A percentile compares a stretch with the other conserved stretches of the same genome.
Evolutionary conservation across 768 basidiomycete species (phyloP).

Genomic region (Pulveroboletus ravenelii): DNA sequence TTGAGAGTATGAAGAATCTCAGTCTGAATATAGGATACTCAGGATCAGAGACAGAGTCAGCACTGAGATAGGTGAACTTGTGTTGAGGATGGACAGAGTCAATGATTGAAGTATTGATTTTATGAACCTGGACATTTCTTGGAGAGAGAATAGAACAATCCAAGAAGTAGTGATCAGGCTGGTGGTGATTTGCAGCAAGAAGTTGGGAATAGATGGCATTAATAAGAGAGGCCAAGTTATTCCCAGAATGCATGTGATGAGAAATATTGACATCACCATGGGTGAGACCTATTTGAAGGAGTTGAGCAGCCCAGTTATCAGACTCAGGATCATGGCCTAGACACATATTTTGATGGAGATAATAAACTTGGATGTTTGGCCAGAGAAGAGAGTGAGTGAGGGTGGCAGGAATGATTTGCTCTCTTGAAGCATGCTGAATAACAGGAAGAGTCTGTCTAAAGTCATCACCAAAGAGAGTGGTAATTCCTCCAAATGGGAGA

Average conservation of each 20-base stretch:
- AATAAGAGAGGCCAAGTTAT: constrained; percentile 22
- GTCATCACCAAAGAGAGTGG: no score
- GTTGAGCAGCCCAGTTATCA: constrained; percentile 26
- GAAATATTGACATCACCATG: constrained; percentile 22
- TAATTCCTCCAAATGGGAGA: no score
- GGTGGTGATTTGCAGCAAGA: neutral
- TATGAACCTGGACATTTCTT: neutral
- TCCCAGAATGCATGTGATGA: constrained; percentile 23
- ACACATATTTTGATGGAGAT: constrained; percentile 40
- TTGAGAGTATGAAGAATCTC: neutral
- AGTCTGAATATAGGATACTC: neutral
- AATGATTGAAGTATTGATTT: neutral
- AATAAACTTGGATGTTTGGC: constrained; percentile 28
- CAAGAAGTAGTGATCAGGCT: neutral
- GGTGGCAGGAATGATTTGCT: no score
- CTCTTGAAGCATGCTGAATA: no score
- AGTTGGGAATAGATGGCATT: constrained; percentile 32
- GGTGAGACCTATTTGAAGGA: constrained; percentile 17
- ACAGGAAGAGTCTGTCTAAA: no score
- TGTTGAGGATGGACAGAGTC: neutral
- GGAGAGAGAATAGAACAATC: neutral
- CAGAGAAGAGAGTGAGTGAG: constrained; percentile 36
- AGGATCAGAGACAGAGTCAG: neutral
- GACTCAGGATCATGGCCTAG: constrained; percentile 28
- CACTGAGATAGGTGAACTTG: neutral